Conservation (phyloP, 192 early-diverging fungal genomes). For the Rhizophagus clarus region DNA sequence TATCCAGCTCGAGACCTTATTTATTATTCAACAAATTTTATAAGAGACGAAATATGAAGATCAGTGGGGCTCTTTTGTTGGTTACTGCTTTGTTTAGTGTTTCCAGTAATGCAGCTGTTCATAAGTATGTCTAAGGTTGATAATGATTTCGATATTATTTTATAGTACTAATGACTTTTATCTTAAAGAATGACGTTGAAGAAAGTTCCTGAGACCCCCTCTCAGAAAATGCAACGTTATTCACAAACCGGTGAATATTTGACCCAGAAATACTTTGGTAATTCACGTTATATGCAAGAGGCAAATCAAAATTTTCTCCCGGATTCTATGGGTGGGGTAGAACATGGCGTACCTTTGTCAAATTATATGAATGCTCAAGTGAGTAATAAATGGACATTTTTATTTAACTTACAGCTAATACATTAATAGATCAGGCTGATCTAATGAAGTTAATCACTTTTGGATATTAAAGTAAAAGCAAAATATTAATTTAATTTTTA, state of each 20-base stretch:
- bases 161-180: background rate
- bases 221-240: conserved; percentile 63
- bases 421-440: too few species aligned
- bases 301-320: conserved; percentile 46
- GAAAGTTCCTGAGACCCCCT: conserved; percentile 64
- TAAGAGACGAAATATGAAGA: conserved; percentile 5
- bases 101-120: background rate
- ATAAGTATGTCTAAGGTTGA: conserved; percentile 2
- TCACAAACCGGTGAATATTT: conserved; percentile 67
- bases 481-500: background rate
- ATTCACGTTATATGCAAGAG: conserved; percentile 42
- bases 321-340: conserved; percentile 55
- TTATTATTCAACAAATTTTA: background rate
- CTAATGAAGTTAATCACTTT: background rate
- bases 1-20: background rate
- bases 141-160: background rate
- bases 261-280: conserved; percentile 76
- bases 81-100: background rate
- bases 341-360: conserved; percentile 78
- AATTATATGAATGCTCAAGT: conserved; percentile 95
- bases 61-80: background rate
- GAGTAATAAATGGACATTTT: conserved; percentile 3
- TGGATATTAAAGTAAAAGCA: background rate
- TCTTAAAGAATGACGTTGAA: conserved; percentile 58
- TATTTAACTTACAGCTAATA: too few species aligned